Base-by-base conservation (phyloP, 768 basidiomycete genomes). In the Lepiota venenata region DNA sequence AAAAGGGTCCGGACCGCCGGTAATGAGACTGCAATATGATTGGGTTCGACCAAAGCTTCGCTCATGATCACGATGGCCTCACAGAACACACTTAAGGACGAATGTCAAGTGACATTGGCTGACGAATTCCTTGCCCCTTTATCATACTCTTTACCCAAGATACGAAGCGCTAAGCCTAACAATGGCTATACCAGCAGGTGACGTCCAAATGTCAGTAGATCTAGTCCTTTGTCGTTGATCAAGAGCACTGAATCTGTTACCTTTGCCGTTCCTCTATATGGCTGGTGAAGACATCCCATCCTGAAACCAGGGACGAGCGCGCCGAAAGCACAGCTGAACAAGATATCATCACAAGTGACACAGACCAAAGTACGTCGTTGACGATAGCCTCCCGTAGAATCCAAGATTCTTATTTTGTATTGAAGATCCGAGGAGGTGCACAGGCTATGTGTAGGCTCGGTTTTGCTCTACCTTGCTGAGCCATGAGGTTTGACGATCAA, bases 361-460 rank as follows among this genome's bases (percentile, higher is more conserved):
- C 87, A 92, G 69, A 76, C 85, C 65, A 92, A 92, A 77, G 88
- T 84, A 12, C 39, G 48, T n/a, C 18, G 16, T 22, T 20, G 16
- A 32, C 1, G 10, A 27, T n/a, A 15, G 46, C 10, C 40, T 7
- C 6, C 27, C 5, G 42, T 2, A 16, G 48, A 15, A 56, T 50
- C 10, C 37, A 7, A 32, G 32, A 8, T 32, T 32, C 32, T 32
- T 20, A 20, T 42, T 36, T 16, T 2, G 27, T n/a, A 15, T 15
- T 52, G 14, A 46, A 72, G 69, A 72, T 74, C 54, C 82, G 78
- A 48, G 91, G 90, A 58, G 86, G 83, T 36, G 89, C 91, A 8
- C 89, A 93, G 69, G 91, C 91, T 35, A 93, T 93, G 91, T 74
- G 90, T 92, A 62, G 68, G 27, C 29, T 43, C 20, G 6, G 15